A percentile compares a stretch with the other conserved stretches of the same genome.
Evolutionary conservation across 345 rosid genomes (phyloP).

Genomic region (Populus deltoides): DNA sequence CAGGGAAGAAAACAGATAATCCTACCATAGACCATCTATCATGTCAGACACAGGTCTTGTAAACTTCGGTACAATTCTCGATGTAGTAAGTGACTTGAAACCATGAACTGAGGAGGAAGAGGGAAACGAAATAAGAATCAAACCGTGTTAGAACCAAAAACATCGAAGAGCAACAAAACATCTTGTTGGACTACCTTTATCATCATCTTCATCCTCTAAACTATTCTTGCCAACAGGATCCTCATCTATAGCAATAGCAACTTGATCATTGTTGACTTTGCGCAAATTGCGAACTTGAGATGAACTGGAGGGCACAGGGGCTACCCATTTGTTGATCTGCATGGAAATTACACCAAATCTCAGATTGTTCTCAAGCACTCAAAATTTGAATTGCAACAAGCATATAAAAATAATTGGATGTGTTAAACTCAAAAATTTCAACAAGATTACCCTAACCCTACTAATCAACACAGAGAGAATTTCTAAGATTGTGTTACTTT

Average conservation of each 20-base stretch:
- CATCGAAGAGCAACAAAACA: neutral
- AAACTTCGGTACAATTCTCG: conserved; percentile 75
- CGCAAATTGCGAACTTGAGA: conserved; percentile 88
- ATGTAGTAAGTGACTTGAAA: conserved; percentile 83
- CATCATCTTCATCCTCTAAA: conserved; percentile 86
- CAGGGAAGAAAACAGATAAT: conserved; percentile 1
- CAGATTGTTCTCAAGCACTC: neutral
- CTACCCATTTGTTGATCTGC: conserved; percentile 74
- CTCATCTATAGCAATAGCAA: conserved; percentile 74
- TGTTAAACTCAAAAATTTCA: neutral
- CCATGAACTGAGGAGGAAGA: conserved; percentile 61
- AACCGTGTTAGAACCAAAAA: neutral
- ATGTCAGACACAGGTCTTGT: conserved; percentile 74
- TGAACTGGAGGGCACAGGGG: conserved; percentile 49
- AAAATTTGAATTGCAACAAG: neutral
- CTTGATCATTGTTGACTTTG: conserved; percentile 82
- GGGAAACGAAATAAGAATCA: neutral
- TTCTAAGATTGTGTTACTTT: neutral
- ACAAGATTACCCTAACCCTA: neutral
- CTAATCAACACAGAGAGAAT: neutral
- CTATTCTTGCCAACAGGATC: conserved; percentile 42
- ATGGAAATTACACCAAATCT: conserved; percentile 13
- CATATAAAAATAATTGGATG: neutral
- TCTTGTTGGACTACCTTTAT: conserved; percentile 58
- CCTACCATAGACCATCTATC: conserved; percentile 88